These are phyloP conservation scores for Vachellia collinsii DNA, from an alignment of 306 rosid species.

Conservation along the genomic window DNA sequence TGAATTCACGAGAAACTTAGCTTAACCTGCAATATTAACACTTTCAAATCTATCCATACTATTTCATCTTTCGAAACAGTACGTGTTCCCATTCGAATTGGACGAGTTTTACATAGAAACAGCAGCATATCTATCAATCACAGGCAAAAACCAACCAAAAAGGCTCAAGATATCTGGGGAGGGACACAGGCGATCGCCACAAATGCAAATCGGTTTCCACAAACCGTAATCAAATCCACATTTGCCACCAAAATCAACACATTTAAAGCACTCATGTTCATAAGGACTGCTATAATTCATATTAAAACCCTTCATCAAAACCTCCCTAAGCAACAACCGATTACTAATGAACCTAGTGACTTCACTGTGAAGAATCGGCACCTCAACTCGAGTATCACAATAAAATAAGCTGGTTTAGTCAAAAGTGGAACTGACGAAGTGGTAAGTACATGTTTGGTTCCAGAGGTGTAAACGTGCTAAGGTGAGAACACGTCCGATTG, in stretches of 20 bases:
- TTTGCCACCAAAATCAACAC: slow-evolving; percentile 41
- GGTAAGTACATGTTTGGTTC: slow-evolving; percentile 50
- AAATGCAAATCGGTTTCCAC: slow-evolving; percentile 52
- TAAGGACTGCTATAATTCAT: slow-evolving; percentile 46
- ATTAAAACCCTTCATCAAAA: slow-evolving; percentile 63
- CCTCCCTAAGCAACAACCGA: slow-evolving; percentile 47
- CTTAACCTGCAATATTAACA: background rate
- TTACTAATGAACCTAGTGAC: slow-evolving; percentile 28
- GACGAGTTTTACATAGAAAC: background rate
- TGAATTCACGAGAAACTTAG: background rate
- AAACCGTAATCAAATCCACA: slow-evolving; percentile 57
- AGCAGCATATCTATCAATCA: slow-evolving; percentile 6
- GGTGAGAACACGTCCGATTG: slow-evolving; percentile 21
- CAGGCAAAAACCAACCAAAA: slow-evolving; percentile 1
- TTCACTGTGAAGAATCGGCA: slow-evolving; percentile 46
- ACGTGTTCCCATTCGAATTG: background rate
- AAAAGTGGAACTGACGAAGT: slow-evolving; percentile 40
- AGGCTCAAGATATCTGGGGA: slow-evolving; percentile 46
- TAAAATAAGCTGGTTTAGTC: slow-evolving; percentile 3
- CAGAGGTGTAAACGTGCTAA: slow-evolving; percentile 67
- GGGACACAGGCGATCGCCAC: slow-evolving; percentile 53
- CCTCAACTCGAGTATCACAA: slow-evolving; percentile 39
- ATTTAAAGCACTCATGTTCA: slow-evolving; percentile 37
- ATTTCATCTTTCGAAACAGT: background rate
- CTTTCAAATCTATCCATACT: background rate